Evolutionary conservation across 306 rosid genomes (phyloP).

Genomic region (Hippophae tibetana): DNA sequence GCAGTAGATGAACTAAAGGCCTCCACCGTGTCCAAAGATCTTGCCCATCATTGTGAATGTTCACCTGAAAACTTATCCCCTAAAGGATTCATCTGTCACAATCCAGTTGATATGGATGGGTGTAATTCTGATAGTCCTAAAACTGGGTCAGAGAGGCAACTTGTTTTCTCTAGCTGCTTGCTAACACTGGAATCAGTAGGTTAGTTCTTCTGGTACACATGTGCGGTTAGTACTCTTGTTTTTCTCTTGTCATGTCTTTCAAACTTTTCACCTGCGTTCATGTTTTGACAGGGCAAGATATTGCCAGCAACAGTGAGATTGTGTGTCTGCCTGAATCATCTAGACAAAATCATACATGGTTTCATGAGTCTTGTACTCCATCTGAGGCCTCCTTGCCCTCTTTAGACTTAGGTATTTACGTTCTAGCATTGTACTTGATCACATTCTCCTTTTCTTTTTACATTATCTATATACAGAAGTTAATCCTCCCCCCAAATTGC

Average conservation of each 20-base stretch:
- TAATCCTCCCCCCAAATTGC: background rate
- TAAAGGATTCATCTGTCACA: slow-evolving; percentile 17
- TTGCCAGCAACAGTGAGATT: slow-evolving; percentile 16
- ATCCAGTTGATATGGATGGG: slow-evolving; percentile 15
- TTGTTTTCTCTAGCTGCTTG: slow-evolving; percentile 23
- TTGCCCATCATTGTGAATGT: slow-evolving; percentile 21
- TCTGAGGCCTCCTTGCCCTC: slow-evolving; percentile 16
- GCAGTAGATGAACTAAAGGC: slow-evolving; percentile 13
- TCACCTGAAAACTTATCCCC: slow-evolving; percentile 9
- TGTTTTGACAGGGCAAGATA: slow-evolving; percentile 22
- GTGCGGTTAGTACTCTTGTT: slow-evolving; percentile 4
- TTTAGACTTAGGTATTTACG: slow-evolving; percentile 15
- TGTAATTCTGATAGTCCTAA: slow-evolving; percentile 22
- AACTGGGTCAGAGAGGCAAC: slow-evolving; percentile 18
- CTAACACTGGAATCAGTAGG: slow-evolving; percentile 37
- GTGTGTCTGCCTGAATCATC: slow-evolving; percentile 18
- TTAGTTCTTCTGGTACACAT: slow-evolving; percentile 27
- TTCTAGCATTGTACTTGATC: background rate
- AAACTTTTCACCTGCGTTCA: slow-evolving; percentile 10
- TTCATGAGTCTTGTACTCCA: slow-evolving; percentile 13
- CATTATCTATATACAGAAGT: background rate
- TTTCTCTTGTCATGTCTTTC: background rate
- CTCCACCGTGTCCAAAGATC: slow-evolving; percentile 11
- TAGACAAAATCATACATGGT: slow-evolving; percentile 14
- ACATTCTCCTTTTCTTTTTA: background rate